Evolutionary conservation across 176 grass and related monocot genomes (phyloP).

Genomic region (Tillandsia leiboldiana): DNA sequence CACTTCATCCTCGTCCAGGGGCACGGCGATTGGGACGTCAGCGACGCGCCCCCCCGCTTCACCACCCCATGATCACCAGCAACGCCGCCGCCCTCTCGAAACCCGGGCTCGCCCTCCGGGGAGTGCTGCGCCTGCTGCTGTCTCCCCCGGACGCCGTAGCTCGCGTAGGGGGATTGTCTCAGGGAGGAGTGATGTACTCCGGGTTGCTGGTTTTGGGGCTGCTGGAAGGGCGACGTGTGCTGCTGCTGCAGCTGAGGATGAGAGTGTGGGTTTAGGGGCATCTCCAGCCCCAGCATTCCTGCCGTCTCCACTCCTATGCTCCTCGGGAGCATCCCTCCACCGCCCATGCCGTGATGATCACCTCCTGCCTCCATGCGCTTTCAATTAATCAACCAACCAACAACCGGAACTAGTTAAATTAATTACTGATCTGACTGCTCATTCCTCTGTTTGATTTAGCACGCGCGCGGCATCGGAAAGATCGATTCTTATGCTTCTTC

Average conservation of each 20-base stretch:
- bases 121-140: not conserved
- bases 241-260: not conserved
- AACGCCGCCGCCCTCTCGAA: not conserved
- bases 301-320: not conserved
- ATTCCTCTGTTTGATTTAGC: too few relatives aligned
- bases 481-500: too few relatives aligned
- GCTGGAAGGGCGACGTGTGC: not conserved
- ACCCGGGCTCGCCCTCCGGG: not conserved
- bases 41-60: not conserved
- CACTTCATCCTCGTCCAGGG: slow-evolving; percentile 96
- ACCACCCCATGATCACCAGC: too few relatives aligned
- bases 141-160: not conserved
- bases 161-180: not conserved
- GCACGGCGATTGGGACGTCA: slow-evolving; percentile 12
- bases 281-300: slow-evolving; percentile 3
- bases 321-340: not conserved
- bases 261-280: not conserved
- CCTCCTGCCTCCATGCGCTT: not conserved
- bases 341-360: not conserved
- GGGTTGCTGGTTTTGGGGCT: not conserved
- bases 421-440: not conserved
- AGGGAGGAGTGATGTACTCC: not conserved
- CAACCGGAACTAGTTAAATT: not conserved
- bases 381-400: not conserved
- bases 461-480: too few relatives aligned